Evolutionary conservation across 1,284 basidiomycete species (phyloP).

Genomic region (Gomphus bonarii): DNA sequence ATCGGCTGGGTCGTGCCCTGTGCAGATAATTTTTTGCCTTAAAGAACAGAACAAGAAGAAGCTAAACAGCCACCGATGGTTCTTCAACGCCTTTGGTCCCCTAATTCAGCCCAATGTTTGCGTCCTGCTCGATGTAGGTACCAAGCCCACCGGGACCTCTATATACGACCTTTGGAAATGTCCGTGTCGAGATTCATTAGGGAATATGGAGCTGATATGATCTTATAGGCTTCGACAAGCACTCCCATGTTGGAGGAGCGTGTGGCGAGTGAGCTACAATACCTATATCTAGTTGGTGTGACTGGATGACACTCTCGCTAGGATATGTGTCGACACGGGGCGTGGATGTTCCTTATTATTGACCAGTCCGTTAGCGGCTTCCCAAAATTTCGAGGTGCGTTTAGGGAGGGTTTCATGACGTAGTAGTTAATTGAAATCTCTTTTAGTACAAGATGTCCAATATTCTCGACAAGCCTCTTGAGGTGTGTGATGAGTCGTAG

Average conservation of each 20-base stretch:
- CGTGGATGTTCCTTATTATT: constrained; percentile 71
- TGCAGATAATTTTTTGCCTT: constrained; percentile 89
- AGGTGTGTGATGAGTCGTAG: constrained; percentile 32
- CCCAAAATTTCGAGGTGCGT: constrained; percentile 78
- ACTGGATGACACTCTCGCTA: constrained; percentile 18
- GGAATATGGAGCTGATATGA: neutral
- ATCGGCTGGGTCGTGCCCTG: constrained; percentile 70
- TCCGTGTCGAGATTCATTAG: constrained; percentile 20
- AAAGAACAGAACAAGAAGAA: constrained; percentile 98
- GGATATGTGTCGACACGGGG: constrained; percentile 79
- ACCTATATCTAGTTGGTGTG: neutral
- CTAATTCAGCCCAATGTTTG: constrained; percentile 81
- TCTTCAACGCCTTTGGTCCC: constrained; percentile 93
- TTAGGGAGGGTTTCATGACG: constrained; percentile 8
- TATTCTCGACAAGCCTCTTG: constrained; percentile 86
- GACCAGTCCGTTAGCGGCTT: constrained; percentile 80
- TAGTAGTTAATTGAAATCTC: neutral
- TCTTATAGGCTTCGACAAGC: constrained; percentile 72
- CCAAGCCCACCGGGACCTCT: constrained; percentile 86
- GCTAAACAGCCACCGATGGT: constrained; percentile 89
- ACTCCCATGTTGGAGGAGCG: constrained; percentile 85
- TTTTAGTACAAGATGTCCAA: constrained; percentile 83
- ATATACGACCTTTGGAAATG: constrained; percentile 96
- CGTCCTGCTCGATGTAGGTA: constrained; percentile 84
- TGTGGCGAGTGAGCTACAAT: constrained; percentile 71